Base-by-base conservation (phyloP, 2,329 filamentous ascomycete species). In the Thielaviopsis ethacetica region DNA sequence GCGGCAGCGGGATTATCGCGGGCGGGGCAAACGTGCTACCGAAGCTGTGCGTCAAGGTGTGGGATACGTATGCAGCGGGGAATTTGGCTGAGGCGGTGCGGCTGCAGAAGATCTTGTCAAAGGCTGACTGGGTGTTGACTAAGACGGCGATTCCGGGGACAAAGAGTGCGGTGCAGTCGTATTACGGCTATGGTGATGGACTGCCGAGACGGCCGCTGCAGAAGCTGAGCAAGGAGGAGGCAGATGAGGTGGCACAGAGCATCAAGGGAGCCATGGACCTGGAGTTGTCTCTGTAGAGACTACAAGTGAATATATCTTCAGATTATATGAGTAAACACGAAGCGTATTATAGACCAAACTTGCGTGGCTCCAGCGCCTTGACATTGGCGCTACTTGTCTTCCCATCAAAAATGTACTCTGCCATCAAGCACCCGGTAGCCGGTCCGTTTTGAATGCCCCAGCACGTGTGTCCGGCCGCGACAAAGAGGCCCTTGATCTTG, bases 371-470 rank as follows among this genome's bases (percentile, higher is more conserved):
- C 63, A 91, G 68, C 44, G 76, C 78, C 1, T 73, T 73, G 30
- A 90, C 76, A 62, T 83, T 76, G 4, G 86, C 84, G 64, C 85
- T 90, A 66, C 71, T 83, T 0, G 84, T 80, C 61, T 73, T 71
- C 0, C 86, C 87, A 58, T 91, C 86, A 65, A 91, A 82, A 1
- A 93, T 73, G 70, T 87, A 82, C 70, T 91, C 86, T 44, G 85
- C 85, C 74, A 93, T 85, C 47, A 91, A 69, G 71, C 84, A 88
- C 3, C 88, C 88, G 7, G 91, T 97, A 1, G 79, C 93, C 1
- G 91, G 91, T 0, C 84, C 89, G 72, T 98, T 97, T 73, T 97
- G 91, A 22, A 98, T 95, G 0, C 93, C 93, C 93, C 93, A 98
- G 72, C 91, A 97, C 1, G 90, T 95, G 74, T 98, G 93, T 0